Percentiles rank a stretch among this genome's conserved stretches.
These are phyloP conservation scores for Hypoxylon subgilvum DNA, from an alignment of 495 filamentous ascomycete species.

Conservation along the genomic window DNA sequence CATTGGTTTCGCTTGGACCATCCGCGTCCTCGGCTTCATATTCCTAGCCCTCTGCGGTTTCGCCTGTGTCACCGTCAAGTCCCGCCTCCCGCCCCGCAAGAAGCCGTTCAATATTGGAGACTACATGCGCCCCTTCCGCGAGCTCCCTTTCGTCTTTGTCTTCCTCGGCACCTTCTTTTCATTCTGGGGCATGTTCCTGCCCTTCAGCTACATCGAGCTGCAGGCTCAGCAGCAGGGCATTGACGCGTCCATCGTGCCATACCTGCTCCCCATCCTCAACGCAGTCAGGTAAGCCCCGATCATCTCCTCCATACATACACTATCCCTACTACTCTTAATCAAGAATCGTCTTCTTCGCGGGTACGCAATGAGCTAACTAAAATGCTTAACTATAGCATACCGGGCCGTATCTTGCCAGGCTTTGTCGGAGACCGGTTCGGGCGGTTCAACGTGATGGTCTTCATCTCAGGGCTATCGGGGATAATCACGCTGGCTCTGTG, in stretches of 20 bases:
- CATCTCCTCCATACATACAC: too few relatives aligned
- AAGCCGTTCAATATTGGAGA: conserved; percentile 59
- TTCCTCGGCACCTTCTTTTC: conserved; percentile 64
- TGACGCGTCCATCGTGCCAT: conserved; percentile 61
- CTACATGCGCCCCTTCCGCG: conserved; percentile 66
- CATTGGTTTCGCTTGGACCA: conserved; percentile 76
- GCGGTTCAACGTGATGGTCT: conserved; percentile 74
- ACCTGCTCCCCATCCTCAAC: conserved; percentile 75
- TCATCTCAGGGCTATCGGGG: conserved; percentile 63
- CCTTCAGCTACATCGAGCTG: conserved; percentile 73
- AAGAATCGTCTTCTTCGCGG: too few relatives aligned
- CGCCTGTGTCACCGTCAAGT: conserved; percentile 67
- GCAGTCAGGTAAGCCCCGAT: conserved; percentile 64
- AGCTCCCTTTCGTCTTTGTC: conserved; percentile 60
- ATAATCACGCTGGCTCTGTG: conserved; percentile 73
- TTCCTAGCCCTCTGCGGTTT: conserved; percentile 68
- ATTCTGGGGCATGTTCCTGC: conserved; percentile 75
- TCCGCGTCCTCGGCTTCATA: conserved; percentile 72
- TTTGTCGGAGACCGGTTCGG: conserved; percentile 74
- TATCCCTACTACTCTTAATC: too few relatives aligned
- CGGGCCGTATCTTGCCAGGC: conserved; percentile 78
- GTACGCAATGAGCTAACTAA: too few relatives aligned
- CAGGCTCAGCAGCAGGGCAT: conserved; percentile 65
- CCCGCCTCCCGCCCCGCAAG: conserved; percentile 64
- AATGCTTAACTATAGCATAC: conserved; percentile 55